Evolutionary conservation across 148 eudicot species (phyloP), one percentile per base, ranked within the genome.

Genomic region (Silene uniflora): DNA sequence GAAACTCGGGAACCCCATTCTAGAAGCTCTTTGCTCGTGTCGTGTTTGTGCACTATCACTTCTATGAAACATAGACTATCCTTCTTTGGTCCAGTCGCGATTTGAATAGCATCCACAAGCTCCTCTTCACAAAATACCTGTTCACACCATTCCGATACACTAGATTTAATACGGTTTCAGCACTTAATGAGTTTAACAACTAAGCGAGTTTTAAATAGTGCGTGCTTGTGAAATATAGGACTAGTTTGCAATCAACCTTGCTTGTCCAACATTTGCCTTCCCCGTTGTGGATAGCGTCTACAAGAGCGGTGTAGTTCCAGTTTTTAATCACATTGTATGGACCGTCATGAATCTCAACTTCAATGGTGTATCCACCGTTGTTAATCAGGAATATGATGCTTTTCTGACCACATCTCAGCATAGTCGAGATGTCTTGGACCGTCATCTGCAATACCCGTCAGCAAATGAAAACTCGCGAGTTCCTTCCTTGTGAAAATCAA

Each of bases 261-360:
- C 91, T 22, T 1, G 97, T 92, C 97, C 97, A 92, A 85, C 97
- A 92, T 24, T 92, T 88, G 49, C 97, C 97, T 65, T 92, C 90
- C 21, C 91, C 97, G n/a, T 92, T 92, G 82, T 90, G 89, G 72
- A 92, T 87, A 8, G 97, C 97, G 32, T 92, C 97, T 5, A 92
- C 88, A 9, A 92, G 79, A 3, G 77, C 94, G 9, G 94, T 88
- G 88, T 92, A 92, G 78, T 92, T 86, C 97, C 97, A 92, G 84
- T 92, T 92, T 85, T 92, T 90, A 63, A 92, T 92, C 66, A 92
- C 94, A 64, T 92, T 92, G 81, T 92, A 92, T 59, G 97, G 97
- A 29, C 97, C 97, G 12, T 92, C 97, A 72, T 92, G 97, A 73
- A 92, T 92, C 83, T 92, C 97, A 6, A 92, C 97, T 62, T 92